Percentiles rank a stretch among this genome's conserved stretches.
Conservation (phyloP, 2,329 filamentous ascomycete species). For the Arachnomyces sp. region DNA sequence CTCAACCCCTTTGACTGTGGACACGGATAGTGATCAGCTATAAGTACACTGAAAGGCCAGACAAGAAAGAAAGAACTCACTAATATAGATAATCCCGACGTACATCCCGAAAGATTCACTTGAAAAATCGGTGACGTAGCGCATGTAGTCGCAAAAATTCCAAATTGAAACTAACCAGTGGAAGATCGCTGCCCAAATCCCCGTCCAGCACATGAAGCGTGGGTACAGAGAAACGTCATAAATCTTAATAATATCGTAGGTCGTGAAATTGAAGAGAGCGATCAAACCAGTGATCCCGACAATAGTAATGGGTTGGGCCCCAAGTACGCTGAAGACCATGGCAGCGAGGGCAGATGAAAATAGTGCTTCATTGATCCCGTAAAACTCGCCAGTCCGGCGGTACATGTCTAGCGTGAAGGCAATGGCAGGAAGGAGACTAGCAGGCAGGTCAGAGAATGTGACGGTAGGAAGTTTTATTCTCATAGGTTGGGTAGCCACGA, state of each 20-base stretch:
- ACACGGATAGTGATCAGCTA: too few relatives aligned
- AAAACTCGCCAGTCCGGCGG: conserved; percentile 47
- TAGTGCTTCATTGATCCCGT: conserved; percentile 50
- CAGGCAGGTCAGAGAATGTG: neutral
- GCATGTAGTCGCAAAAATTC: conserved; percentile 52
- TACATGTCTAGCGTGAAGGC: conserved; percentile 55
- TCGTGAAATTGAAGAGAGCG: conserved; percentile 52
- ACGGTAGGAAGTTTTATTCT: too few relatives aligned
- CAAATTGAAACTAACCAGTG: conserved; percentile 49
- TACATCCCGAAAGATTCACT: conserved; percentile 49
- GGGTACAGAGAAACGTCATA: conserved; percentile 47
- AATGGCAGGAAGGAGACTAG: conserved; percentile 48
- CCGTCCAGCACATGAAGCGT: conserved; percentile 49
- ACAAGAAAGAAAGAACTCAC: conserved; percentile 25
- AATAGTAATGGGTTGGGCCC: conserved; percentile 49
- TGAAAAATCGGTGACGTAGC: conserved; percentile 52
- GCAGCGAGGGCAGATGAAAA: conserved; percentile 50
- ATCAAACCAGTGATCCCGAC: conserved; percentile 52
- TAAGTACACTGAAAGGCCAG: conserved; percentile 7
- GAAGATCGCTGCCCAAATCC: conserved; percentile 51
- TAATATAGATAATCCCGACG: conserved; percentile 50
- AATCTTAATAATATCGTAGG: conserved; percentile 48
- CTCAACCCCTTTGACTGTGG: conserved; percentile 49
- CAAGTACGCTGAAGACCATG: conserved; percentile 47
- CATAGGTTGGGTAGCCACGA: neutral